A percentile compares a stretch with the other conserved stretches of the same genome.
Evolutionary conservation across 2,329 filamentous ascomycete genomes (phyloP).

Genomic region (Claviceps sp.): DNA sequence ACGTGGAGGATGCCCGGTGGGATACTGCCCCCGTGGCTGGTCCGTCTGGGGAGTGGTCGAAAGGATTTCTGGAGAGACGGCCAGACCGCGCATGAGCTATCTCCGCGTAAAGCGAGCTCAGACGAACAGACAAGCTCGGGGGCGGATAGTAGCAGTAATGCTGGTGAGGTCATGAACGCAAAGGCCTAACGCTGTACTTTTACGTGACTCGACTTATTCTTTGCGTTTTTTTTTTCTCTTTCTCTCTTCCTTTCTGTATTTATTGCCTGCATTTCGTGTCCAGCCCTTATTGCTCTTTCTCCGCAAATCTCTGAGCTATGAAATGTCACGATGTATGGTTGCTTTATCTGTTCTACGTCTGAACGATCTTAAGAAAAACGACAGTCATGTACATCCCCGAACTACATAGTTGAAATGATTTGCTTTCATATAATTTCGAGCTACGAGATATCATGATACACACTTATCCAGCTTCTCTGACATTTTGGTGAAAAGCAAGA

Average conservation of each 20-base stretch:
- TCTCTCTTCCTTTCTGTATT: not conserved
- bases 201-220: not conserved
- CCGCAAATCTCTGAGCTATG: too few species aligned
- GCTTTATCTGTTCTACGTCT: too few species aligned
- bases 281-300: too few species aligned
- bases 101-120: slow-evolving; percentile 8
- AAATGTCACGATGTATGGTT: not conserved
- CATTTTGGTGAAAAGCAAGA: too few species aligned
- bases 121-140: slow-evolving; percentile 7
- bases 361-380: too few species aligned
- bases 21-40: slow-evolving; percentile 60
- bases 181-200: not conserved
- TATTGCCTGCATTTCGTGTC: too few species aligned
- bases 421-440: too few species aligned
- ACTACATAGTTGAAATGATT: too few species aligned
- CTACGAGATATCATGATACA: too few species aligned
- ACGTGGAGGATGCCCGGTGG: slow-evolving; percentile 65
- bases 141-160: not conserved
- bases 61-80: slow-evolving; percentile 54
- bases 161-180: not conserved
- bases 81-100: slow-evolving; percentile 6
- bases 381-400: too few species aligned
- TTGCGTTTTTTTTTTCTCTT: not conserved
- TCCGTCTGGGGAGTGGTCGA: slow-evolving; percentile 50
- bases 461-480: too few species aligned